Evolutionary conservation across 2,329 filamentous ascomycete species (phyloP).

Genomic region (Arthrobotrys pseudoclavata): DNA sequence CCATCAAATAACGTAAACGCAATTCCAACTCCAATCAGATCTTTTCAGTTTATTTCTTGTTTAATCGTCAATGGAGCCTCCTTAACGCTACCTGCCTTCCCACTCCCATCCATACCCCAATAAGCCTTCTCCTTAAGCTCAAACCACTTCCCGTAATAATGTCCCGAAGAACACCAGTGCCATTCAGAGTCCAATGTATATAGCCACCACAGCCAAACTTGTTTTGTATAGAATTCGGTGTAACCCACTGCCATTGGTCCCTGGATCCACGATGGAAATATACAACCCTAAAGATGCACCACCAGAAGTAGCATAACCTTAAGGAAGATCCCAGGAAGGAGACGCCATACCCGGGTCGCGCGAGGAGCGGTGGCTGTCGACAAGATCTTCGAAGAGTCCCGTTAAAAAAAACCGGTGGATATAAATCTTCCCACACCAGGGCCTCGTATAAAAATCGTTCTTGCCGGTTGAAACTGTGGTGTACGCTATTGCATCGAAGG

Average conservation of each 20-base stretch:
- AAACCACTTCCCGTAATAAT: slow-evolving; percentile 43
- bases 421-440: slow-evolving; percentile 29
- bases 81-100: slow-evolving; percentile 5
- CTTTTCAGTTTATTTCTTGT: slow-evolving; percentile 58
- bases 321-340: slow-evolving; percentile 28
- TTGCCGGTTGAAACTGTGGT: slow-evolving; percentile 34
- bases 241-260: slow-evolving; percentile 60
- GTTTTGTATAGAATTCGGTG: slow-evolving; percentile 25
- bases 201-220: slow-evolving; percentile 37
- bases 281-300: not conserved
- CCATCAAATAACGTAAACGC: not conserved
- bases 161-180: slow-evolving; percentile 9
- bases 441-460: slow-evolving; percentile 2
- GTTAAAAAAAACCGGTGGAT: slow-evolving; percentile 1
- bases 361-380: slow-evolving; percentile 27
- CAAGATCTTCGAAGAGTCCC: slow-evolving; percentile 23
- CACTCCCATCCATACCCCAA: slow-evolving; percentile 6
- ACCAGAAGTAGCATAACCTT: not conserved
- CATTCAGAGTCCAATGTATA: slow-evolving; percentile 25
- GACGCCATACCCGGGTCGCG: slow-evolving; percentile 55
- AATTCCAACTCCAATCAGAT: slow-evolving; percentile 37
- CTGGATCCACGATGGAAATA: slow-evolving; percentile 35
- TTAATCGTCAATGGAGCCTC: slow-evolving; percentile 57
- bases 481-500: slow-evolving; percentile 7
- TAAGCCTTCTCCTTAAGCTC: not conserved